A percentile compares a stretch with the other conserved stretches of the same genome.
Conservation (phyloP, 305 asterid genomes). For the Fraxinus dipetala region DNA sequence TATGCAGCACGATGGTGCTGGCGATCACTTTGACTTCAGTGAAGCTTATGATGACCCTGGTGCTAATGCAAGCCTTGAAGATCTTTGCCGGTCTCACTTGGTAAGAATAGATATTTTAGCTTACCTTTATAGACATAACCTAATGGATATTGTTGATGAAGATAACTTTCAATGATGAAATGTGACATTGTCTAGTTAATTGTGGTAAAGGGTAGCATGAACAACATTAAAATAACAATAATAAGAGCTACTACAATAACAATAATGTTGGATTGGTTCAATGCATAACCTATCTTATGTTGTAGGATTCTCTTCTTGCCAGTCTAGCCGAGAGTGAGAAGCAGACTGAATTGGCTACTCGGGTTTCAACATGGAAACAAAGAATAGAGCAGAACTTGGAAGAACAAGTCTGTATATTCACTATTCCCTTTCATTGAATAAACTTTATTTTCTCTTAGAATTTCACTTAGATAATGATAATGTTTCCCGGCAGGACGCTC, state of each 20-base stretch:
- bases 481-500: conserved; percentile 60
- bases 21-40: conserved; percentile 27
- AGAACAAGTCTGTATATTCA: conserved; percentile 59
- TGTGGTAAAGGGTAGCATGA: neutral
- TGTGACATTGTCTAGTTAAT: neutral
- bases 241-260: neutral
- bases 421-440: neutral
- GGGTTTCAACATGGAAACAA: conserved; percentile 94
- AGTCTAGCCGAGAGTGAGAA: conserved; percentile 78
- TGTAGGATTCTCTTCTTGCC: conserved; percentile 85
- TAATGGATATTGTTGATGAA: conserved; percentile 12
- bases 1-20: conserved; percentile 46
- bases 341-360: conserved; percentile 79
- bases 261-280: neutral
- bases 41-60: conserved; percentile 37
- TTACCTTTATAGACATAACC: conserved; percentile 9
- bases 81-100: conserved; percentile 92
- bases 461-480: conserved; percentile 1
- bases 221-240: neutral
- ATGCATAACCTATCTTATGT: neutral
- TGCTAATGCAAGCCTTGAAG: conserved; percentile 66
- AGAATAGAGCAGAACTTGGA: conserved; percentile 83
- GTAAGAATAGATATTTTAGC: conserved; percentile 38
- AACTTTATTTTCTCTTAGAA: neutral
- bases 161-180: neutral